Conservation (phyloP, 2,329 filamentous ascomycete genomes). For the Fusarium coicis region DNA sequence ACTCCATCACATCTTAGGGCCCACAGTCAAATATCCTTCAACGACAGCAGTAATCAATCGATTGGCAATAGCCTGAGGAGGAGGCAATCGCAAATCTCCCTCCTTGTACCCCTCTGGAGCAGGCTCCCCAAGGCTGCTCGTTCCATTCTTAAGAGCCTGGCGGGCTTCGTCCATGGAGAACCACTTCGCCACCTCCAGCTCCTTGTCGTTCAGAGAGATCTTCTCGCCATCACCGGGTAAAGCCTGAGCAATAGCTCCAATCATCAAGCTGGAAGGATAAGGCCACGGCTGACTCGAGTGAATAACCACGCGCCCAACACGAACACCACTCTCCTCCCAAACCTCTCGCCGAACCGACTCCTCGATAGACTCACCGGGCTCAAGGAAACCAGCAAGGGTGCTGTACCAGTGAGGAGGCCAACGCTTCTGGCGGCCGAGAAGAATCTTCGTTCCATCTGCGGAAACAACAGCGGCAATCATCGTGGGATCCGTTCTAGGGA, state of each 20-base stretch:
- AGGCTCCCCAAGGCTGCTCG: slow-evolving; percentile 73
- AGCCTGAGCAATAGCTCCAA: slow-evolving; percentile 88
- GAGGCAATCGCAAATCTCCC: slow-evolving; percentile 82
- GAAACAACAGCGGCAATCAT: slow-evolving; percentile 96
- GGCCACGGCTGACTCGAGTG: slow-evolving; percentile 91
- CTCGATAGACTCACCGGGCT: slow-evolving; percentile 86
- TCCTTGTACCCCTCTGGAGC: slow-evolving; percentile 76
- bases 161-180: slow-evolving; percentile 83
- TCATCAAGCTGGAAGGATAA: slow-evolving; percentile 86
- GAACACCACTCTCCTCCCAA: slow-evolving; percentile 86
- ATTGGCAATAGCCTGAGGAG: slow-evolving; percentile 90
- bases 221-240: slow-evolving; percentile 76
- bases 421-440: slow-evolving; percentile 86
- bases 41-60: slow-evolving; percentile 84
- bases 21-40: slow-evolving; percentile 73
- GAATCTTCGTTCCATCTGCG: slow-evolving; percentile 77
- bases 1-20: slow-evolving; percentile 60
- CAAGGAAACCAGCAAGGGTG: slow-evolving; percentile 87
- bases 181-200: slow-evolving; percentile 92
- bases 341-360: slow-evolving; percentile 86
- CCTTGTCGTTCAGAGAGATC: slow-evolving; percentile 88
- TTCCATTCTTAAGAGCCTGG: slow-evolving; percentile 74
- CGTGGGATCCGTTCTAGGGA: slow-evolving; percentile 92
- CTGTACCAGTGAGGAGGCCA: slow-evolving; percentile 90
- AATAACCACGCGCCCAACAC: slow-evolving; percentile 79